These are phyloP conservation scores for Nemania sp. DNA, from an alignment of 2,329 filamentous ascomycete genomes.

Conservation along the genomic window DNA sequence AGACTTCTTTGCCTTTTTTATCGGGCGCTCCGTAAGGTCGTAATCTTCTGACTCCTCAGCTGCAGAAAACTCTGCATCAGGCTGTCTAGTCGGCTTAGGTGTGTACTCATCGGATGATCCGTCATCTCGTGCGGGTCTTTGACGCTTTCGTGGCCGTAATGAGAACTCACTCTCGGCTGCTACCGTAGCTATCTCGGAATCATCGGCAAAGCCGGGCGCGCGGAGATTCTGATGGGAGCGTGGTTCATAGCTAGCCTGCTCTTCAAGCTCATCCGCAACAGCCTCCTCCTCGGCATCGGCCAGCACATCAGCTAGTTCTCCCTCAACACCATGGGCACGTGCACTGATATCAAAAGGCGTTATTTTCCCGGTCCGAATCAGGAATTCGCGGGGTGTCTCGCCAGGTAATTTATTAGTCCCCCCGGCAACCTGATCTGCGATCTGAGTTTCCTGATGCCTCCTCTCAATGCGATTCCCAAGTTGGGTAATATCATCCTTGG, in stretches of 20 bases:
- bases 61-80: conserved; percentile 39
- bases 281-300: conserved; percentile 82
- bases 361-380: conserved; percentile 96
- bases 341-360: conserved; percentile 85
- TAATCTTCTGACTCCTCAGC: conserved; percentile 47
- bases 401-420: conserved; percentile 69
- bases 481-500: conserved; percentile 75
- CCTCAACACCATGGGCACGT: conserved; percentile 64
- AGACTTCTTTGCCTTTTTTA: conserved; percentile 49
- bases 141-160: conserved; percentile 62
- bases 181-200: conserved; percentile 43
- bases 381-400: conserved; percentile 83
- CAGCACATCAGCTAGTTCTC: conserved; percentile 75
- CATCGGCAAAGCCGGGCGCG: conserved; percentile 71
- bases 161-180: conserved; percentile 59
- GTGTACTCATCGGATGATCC: conserved; percentile 54
- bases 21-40: conserved; percentile 46
- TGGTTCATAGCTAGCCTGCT: conserved; percentile 50
- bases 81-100: conserved; percentile 39
- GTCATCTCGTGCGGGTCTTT: conserved; percentile 45
- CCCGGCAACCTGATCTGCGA: conserved; percentile 47
- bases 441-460: conserved; percentile 61
- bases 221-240: conserved; percentile 74
- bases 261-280: conserved; percentile 53
- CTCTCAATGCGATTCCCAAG: conserved; percentile 82